These are phyloP conservation scores for Ophiobolus disseminans DNA, from an alignment of 2,329 filamentous ascomycete genomes.

Conservation along the genomic window DNA sequence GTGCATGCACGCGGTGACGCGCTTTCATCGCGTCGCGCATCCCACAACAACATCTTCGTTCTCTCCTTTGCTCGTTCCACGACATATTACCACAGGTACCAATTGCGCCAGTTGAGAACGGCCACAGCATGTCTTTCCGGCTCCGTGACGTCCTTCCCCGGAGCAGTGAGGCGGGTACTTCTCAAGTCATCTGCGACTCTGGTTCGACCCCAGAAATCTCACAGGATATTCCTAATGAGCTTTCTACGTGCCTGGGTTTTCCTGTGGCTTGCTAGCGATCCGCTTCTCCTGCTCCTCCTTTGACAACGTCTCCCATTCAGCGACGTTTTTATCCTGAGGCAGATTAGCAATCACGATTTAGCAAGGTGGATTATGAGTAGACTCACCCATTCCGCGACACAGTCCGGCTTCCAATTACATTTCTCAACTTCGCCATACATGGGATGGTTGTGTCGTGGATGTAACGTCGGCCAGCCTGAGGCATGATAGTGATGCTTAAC, in stretches of 20 bases:
- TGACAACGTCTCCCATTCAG: constrained; percentile 64
- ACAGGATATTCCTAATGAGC: not conserved
- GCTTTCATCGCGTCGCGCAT: too few species aligned
- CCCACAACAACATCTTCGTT: too few species aligned
- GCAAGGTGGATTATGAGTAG: not conserved
- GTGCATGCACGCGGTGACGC: too few species aligned
- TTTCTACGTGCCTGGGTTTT: not conserved
- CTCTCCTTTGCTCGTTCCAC: too few species aligned
- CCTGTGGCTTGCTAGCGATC: constrained; percentile 46
- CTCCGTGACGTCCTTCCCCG: too few species aligned
- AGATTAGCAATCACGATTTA: constrained; percentile 10
- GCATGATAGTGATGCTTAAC: constrained; percentile 80
- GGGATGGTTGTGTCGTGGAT: constrained; percentile 71
- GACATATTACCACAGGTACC: too few species aligned
- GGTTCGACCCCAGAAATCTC: not conserved
- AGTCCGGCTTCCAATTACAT: constrained; percentile 73
- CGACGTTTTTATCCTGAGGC: constrained; percentile 63
- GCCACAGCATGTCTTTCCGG: too few species aligned
- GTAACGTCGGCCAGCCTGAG: constrained; percentile 72
- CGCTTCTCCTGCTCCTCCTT: constrained; percentile 66
- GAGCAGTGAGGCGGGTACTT: too few species aligned
- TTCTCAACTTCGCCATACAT: constrained; percentile 73
- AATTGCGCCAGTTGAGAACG: too few species aligned
- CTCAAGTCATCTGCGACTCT: not conserved
- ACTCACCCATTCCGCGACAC: constrained; percentile 65